phyloP scores from a whole-genome alignment of 2,329 filamentous ascomycete species.

The Aspergillus pseudoglaucus region DNA sequence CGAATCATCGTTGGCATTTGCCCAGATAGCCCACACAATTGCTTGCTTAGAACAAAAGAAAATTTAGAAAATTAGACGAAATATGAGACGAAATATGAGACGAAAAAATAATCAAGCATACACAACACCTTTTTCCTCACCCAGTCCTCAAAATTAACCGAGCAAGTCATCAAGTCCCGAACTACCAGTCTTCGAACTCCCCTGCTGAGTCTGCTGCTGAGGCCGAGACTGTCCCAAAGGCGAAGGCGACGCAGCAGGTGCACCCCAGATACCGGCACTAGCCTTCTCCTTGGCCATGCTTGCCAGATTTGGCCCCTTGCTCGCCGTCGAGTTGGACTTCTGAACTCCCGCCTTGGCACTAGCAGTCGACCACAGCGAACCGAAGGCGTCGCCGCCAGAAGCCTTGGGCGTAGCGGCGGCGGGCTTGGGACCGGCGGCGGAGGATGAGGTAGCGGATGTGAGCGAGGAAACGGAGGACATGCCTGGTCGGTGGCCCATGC shows the following conservation, averaged over 20 bases:
- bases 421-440: constrained; percentile 45
- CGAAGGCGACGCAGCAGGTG: constrained; percentile 51
- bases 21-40: too few relatives aligned
- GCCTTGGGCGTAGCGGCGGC: constrained; percentile 37
- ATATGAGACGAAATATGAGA: constrained; percentile 3
- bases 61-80: too few relatives aligned
- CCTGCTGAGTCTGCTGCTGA: constrained; percentile 25
- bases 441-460: constrained; percentile 32
- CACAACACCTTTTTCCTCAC: neutral
- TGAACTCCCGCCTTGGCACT: constrained; percentile 67
- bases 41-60: too few relatives aligned
- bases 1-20: too few relatives aligned
- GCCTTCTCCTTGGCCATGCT: constrained; percentile 98
- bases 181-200: constrained; percentile 24
- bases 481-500: constrained; percentile 24
- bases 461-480: constrained; percentile 31
- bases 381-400: constrained; percentile 76
- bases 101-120: neutral
- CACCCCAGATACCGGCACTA: constrained; percentile 87
- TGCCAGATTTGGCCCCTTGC: constrained; percentile 71
- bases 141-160: constrained; percentile 20
- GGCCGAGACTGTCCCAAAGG: constrained; percentile 31
- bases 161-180: constrained; percentile 37
- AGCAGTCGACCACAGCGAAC: constrained; percentile 67
- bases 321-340: constrained; percentile 57